Conservation (phyloP, 1,284 basidiomycete genomes). For the Sporisorium graminicola region DNA sequence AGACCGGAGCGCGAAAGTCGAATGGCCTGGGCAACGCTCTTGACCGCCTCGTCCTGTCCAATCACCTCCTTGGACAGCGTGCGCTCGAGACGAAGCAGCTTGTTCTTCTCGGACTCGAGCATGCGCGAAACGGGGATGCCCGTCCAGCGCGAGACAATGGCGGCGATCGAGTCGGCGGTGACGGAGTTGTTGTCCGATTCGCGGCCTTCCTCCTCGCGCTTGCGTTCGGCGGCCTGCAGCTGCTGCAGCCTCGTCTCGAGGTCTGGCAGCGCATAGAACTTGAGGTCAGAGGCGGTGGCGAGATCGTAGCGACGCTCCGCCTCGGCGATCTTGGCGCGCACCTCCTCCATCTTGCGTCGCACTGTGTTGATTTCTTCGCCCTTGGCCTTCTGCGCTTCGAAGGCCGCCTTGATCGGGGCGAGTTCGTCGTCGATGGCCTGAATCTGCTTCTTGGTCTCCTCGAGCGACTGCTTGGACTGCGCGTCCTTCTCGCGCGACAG, state of each 20-base stretch:
- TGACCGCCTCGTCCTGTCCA: constrained; percentile 75
- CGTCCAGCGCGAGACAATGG: constrained; percentile 74
- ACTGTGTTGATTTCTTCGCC: constrained; percentile 87
- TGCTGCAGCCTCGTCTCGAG: constrained; percentile 79
- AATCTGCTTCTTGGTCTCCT: constrained; percentile 81
- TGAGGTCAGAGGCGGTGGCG: constrained; percentile 79
- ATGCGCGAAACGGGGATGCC: constrained; percentile 71
- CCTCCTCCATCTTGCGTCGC: constrained; percentile 87
- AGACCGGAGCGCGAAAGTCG: constrained; percentile 75
- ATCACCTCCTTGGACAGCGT: constrained; percentile 71
- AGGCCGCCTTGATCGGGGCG: constrained; percentile 86
- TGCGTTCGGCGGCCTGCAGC: constrained; percentile 73
- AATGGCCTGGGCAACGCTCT: constrained; percentile 75
- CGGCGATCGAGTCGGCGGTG: constrained; percentile 72
- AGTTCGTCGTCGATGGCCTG: constrained; percentile 89
- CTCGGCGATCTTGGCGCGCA: constrained; percentile 92
- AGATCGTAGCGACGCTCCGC: constrained; percentile 83
- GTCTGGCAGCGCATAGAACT: constrained; percentile 91
- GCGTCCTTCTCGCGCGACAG: constrained; percentile 84
- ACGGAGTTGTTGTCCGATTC: constrained; percentile 59
- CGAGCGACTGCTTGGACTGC: constrained; percentile 88
- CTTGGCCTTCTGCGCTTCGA: constrained; percentile 88
- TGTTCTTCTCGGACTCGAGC: constrained; percentile 67
- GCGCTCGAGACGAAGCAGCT: constrained; percentile 64
- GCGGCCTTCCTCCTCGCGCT: constrained; percentile 68